Evolutionary conservation across 2,329 filamentous ascomycete genomes (phyloP).

Genomic region (Penicillium hordei): DNA sequence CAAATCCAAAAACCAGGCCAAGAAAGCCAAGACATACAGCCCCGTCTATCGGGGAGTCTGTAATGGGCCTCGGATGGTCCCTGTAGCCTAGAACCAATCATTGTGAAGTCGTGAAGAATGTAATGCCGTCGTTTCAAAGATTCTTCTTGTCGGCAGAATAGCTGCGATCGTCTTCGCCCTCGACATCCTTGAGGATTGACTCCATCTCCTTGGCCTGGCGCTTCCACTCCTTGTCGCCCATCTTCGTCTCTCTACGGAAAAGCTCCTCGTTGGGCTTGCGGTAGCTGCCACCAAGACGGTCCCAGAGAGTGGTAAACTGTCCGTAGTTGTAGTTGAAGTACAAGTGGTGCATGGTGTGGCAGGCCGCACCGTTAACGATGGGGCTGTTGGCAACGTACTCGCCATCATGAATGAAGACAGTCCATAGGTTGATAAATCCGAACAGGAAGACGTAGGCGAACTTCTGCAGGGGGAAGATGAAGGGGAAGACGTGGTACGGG

Average conservation of each 20-base stretch:
- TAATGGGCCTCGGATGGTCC: neutral
- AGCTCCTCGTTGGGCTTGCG: constrained; percentile 80
- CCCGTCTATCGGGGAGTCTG: neutral
- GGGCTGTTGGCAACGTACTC: constrained; percentile 90
- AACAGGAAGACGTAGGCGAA: constrained; percentile 83
- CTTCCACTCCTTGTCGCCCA: constrained; percentile 76
- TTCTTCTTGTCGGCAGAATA: constrained; percentile 39
- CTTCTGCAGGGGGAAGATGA: constrained; percentile 91
- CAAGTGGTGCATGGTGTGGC: constrained; percentile 87
- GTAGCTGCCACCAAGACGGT: constrained; percentile 84
- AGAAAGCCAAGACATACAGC: neutral
- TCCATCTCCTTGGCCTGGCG: constrained; percentile 76
- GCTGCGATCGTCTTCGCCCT: constrained; percentile 54
- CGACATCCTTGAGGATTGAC: constrained; percentile 70
- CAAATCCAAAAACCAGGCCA: neutral
- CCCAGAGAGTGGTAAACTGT: constrained; percentile 91
- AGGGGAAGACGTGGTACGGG: constrained; percentile 91
- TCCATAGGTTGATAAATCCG: constrained; percentile 94
- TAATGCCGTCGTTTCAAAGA: constrained; percentile 25
- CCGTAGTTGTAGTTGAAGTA: constrained; percentile 93
- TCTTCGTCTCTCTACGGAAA: constrained; percentile 81
- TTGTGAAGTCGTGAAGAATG: constrained; percentile 6
- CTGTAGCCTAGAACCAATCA: constrained; percentile 4
- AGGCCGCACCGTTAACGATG: constrained; percentile 94
- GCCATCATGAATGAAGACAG: constrained; percentile 91